Conservation (phyloP, 495 filamentous ascomycete genomes). For the Aspergillus indologenus region DNA sequence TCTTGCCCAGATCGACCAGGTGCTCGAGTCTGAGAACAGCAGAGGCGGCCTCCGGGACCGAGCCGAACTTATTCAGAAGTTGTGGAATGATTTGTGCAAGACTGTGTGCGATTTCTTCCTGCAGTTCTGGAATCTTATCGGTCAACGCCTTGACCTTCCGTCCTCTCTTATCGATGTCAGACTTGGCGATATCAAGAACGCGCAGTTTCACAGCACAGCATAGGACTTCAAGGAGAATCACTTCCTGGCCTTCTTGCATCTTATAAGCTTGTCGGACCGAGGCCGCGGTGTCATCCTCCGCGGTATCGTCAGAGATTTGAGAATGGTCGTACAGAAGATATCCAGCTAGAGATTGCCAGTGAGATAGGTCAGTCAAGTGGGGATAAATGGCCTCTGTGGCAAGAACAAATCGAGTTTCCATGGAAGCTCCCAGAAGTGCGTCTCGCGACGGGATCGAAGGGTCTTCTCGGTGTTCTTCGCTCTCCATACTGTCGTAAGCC, state of each 20-base stretch:
- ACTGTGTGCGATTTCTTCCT: constrained; percentile 69
- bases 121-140: constrained; percentile 59
- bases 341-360: constrained; percentile 85
- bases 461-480: constrained; percentile 37
- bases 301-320: constrained; percentile 45
- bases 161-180: constrained; percentile 54
- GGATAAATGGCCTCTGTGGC: constrained; percentile 84
- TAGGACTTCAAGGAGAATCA: constrained; percentile 81
- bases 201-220: constrained; percentile 70
- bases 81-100: constrained; percentile 77
- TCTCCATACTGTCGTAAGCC: constrained; percentile 63
- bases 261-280: constrained; percentile 64
- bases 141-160: constrained; percentile 60
- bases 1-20: constrained; percentile 79
- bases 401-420: constrained; percentile 78
- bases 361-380: constrained; percentile 68
- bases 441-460: constrained; percentile 24
- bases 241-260: constrained; percentile 73
- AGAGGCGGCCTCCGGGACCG: constrained; percentile 78
- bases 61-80: constrained; percentile 87
- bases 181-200: constrained; percentile 57
- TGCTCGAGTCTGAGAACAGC: constrained; percentile 85
- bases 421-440: constrained; percentile 38
- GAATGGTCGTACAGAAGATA: constrained; percentile 94
- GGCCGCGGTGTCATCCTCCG: constrained; percentile 50